Conservation (phyloP, 2,329 filamentous ascomycete genomes). For the Ceratocystis lukuohia region DNA sequence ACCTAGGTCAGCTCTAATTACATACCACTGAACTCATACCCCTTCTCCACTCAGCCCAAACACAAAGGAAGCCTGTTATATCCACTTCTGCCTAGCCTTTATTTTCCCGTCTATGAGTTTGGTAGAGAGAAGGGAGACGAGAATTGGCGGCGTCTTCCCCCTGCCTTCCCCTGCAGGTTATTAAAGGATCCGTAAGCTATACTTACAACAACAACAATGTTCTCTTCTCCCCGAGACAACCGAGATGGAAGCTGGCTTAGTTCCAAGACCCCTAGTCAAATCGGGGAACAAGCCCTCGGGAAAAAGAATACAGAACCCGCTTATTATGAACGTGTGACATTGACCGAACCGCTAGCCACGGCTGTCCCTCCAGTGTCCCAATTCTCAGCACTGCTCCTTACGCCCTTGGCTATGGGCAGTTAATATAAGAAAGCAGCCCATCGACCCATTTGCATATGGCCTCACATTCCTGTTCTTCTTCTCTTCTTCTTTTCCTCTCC, state of each 20-base stretch:
- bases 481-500: slow-evolving; percentile 7
- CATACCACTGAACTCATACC: background rate
- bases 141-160: too few species aligned
- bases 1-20: background rate
- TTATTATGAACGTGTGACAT: slow-evolving; percentile 1
- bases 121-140: background rate
- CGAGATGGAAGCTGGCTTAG: background rate
- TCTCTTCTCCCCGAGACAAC: background rate
- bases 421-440: background rate
- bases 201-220: background rate
- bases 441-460: background rate
- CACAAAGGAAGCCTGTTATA: slow-evolving; percentile 3
- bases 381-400: background rate
- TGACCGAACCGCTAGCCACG: too few species aligned
- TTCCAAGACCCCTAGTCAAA: background rate
- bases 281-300: background rate
- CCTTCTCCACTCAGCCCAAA: background rate
- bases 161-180: background rate
- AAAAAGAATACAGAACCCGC: slow-evolving; percentile 1
- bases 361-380: too few species aligned
- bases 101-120: background rate
- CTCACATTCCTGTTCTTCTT: background rate
- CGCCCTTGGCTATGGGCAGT: background rate
- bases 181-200: background rate
- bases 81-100: background rate